Conservation (phyloP, 495 filamentous ascomycete genomes). For the Hyaloscypha bicolor region DNA sequence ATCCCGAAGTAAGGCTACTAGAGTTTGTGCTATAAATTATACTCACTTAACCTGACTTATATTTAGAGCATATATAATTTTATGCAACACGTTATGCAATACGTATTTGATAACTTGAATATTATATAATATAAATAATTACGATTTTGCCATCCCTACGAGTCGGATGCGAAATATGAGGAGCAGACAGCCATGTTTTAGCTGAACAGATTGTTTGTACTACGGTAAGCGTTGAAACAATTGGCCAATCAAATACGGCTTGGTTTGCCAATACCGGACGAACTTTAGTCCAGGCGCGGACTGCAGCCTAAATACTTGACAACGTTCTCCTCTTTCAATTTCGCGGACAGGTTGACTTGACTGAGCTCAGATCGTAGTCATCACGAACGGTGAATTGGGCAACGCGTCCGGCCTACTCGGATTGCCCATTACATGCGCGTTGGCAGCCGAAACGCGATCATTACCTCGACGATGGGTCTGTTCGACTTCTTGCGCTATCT, state of each 20-base stretch:
- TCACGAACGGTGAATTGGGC: constrained; percentile 2
- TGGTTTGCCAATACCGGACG: neutral
- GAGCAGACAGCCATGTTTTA: neutral
- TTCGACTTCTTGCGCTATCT: constrained; percentile 16
- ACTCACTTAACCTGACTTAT: no score
- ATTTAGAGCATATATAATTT: no score
- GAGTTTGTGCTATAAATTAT: no score
- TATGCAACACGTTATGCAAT: no score
- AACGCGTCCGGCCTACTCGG: neutral
- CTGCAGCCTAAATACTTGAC: neutral
- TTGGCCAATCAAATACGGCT: neutral
- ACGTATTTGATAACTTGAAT: no score
- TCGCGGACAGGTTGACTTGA: neutral
- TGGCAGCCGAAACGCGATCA: constrained; percentile 7
- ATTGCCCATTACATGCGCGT: neutral
- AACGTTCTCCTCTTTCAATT: neutral
- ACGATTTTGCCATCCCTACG: no score
- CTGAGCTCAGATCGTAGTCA: neutral
- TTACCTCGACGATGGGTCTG: constrained; percentile 7
- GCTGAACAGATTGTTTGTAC: neutral
- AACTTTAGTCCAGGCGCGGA: neutral
- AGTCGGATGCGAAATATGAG: no score
- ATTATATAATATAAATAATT: no score
- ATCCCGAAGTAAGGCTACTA: no score
- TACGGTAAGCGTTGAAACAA: neutral